Evolutionary conservation across 2,329 filamentous ascomycete genomes (phyloP).

Genomic region (Pseudogymnoascus sp.): DNA sequence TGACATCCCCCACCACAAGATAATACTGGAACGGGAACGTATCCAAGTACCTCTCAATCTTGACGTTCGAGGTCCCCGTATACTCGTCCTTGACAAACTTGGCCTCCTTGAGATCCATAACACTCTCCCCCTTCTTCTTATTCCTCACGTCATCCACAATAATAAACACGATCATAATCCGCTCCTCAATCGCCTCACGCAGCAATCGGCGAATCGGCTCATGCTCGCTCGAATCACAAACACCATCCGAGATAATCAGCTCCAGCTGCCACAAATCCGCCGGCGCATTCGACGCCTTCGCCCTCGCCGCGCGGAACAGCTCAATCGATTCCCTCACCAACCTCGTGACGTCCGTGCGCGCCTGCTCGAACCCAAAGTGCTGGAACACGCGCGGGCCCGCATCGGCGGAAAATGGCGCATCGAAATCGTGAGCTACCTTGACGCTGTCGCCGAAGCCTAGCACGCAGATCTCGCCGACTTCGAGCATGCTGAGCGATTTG

Average conservation of each 20-base stretch:
- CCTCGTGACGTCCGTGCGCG: conserved; percentile 74
- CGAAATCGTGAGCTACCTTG: conserved; percentile 78
- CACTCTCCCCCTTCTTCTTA: conserved; percentile 53
- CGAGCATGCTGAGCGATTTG: conserved; percentile 80
- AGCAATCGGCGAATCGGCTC: conserved; percentile 74
- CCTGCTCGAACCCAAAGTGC: conserved; percentile 77
- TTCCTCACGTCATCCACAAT: conserved; percentile 66
- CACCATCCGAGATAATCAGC: conserved; percentile 85
- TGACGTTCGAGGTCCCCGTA: conserved; percentile 55
- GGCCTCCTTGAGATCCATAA: conserved; percentile 82
- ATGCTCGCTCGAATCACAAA: conserved; percentile 76
- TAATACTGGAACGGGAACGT: conserved; percentile 97
- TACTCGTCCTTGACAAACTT: conserved; percentile 62
- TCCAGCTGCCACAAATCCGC: conserved; percentile 89
- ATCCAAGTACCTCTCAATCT: conserved; percentile 86
- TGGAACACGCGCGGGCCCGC: conserved; percentile 78
- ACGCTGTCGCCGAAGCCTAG: conserved; percentile 81
- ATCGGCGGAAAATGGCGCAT: conserved; percentile 70
- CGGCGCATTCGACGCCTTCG: conserved; percentile 39
- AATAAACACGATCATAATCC: conserved; percentile 97
- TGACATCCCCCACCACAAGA: conserved; percentile 83
- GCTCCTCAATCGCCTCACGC: conserved; percentile 79
- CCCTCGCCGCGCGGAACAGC: conserved; percentile 69
- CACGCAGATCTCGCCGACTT: conserved; percentile 87
- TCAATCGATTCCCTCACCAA: conserved; percentile 72